Evolutionary conservation across 2,329 filamentous ascomycete species (phyloP).

Genomic region (Juglanconis juglandina): DNA sequence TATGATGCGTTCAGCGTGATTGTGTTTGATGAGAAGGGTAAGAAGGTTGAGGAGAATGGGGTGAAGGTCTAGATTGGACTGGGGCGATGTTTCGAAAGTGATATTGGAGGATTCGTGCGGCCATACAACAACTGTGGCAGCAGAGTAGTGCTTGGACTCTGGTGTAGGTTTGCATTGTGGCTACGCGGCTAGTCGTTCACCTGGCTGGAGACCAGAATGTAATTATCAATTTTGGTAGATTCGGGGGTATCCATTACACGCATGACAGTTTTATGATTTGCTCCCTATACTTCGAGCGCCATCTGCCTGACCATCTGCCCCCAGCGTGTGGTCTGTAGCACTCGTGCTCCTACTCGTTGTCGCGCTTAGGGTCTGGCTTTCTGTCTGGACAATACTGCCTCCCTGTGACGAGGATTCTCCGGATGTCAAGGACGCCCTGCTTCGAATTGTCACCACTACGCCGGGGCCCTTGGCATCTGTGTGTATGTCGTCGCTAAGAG

Average conservation of each 20-base stretch:
- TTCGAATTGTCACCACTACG: neutral
- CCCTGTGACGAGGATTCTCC: slow-evolving; percentile 1
- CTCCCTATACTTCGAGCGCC: neutral
- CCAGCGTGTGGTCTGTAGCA: neutral
- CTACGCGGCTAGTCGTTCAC: too few species aligned
- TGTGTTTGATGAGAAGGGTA: slow-evolving; percentile 27
- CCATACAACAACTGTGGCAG: neutral
- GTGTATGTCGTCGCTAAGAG: neutral
- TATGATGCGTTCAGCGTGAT: slow-evolving; percentile 29
- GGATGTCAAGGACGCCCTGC: slow-evolving; percentile 1
- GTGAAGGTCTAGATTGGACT: slow-evolving; percentile 21
- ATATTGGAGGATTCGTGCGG: neutral
- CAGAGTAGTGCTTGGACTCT: neutral
- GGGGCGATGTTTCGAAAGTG: too few species aligned
- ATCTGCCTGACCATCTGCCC: neutral
- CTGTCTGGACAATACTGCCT: neutral
- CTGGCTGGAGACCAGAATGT: too few species aligned
- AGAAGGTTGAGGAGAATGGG: slow-evolving; percentile 30
- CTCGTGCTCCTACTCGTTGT: slow-evolving; percentile 4
- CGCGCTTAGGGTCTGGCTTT: slow-evolving; percentile 1
- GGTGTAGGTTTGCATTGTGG: too few species aligned
- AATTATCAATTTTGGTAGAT: neutral
- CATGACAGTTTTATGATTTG: neutral
- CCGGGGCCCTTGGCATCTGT: neutral
- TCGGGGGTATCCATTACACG: neutral